Base-by-base conservation (phyloP, 202 grass and related monocot genomes). In the Musa balbisiana region DNA sequence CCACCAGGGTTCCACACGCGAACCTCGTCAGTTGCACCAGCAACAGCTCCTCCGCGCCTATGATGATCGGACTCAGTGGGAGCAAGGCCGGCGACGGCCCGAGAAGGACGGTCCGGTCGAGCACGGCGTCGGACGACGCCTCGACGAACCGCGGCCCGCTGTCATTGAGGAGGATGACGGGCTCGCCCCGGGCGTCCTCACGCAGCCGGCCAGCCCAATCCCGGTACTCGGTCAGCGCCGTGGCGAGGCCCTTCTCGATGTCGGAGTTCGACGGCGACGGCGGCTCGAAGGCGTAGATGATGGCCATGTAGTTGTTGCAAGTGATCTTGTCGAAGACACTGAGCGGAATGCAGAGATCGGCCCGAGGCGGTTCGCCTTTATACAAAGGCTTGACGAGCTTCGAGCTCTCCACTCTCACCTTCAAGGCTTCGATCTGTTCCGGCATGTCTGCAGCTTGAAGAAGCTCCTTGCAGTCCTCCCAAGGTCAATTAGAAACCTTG, bases 251-350 rank as follows among this genome's bases (percentile, higher is more conserved):
- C 1, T 27, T 55, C 75, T 87, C 74, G 16, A 96, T 58, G 55
- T 23, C 50, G 49, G 62, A 71, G 72, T 85, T 96, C 10, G 86
- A 74, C 0, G 86, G 92, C 55, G 20, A 83, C 9, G 84, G 86
- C 25, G 89, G 80, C 51, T 76, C 78, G 82, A 96, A 96, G 71
- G 84, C 82, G 62, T 85, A 96, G 82, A 91, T 87, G 19, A 91
- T 24, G 64, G 92, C 86, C 12, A 91, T 54, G 71, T 91, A 73
- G 52, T 52, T 73, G 75, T 79, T 55, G 75, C 84, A 84, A 0
- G 82, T 91, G 15, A 89, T 84, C 80, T 2, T 91, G 82, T 96
- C 92, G 69, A 96, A 80, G 71, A 91, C 80, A 73, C 3, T 85
- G 1, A 96, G 76, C 10, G 82, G 73, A 54, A 85, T 70, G 69